A percentile compares a stretch with the other conserved stretches of the same genome.
Evolutionary conservation across 192 early-diverging fungal species (phyloP).

Genomic region (Dissophora ornata): DNA sequence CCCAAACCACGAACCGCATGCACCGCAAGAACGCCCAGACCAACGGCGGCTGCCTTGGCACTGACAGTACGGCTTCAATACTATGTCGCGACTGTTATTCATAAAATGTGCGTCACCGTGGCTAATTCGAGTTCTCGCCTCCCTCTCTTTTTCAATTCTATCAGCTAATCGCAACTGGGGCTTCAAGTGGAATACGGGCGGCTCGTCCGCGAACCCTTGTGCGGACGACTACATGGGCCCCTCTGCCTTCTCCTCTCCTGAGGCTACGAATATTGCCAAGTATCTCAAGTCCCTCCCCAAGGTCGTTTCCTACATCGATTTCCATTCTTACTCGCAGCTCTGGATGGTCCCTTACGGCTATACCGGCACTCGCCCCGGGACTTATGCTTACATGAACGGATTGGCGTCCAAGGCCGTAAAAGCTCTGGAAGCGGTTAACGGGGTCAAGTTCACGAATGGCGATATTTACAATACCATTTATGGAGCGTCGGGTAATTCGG

Average conservation of each 20-base stretch:
- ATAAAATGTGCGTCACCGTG: no score
- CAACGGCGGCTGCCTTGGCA: slow-evolving; percentile 55
- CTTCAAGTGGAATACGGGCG: slow-evolving; percentile 58
- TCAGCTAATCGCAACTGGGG: slow-evolving; percentile 65
- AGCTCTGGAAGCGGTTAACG: slow-evolving; percentile 38
- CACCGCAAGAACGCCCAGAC: slow-evolving; percentile 61
- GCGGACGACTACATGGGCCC: slow-evolving; percentile 59
- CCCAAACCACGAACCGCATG: slow-evolving; percentile 57
- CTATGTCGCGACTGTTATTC: no score
- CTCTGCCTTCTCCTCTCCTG: slow-evolving; percentile 53
- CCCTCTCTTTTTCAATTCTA: no score
- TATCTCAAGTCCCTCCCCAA: slow-evolving; percentile 55
- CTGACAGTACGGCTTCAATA: slow-evolving; percentile 53
- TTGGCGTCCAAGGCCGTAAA: slow-evolving; percentile 26
- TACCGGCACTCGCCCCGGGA: slow-evolving; percentile 27
- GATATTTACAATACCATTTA: slow-evolving; percentile 64
- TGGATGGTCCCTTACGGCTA: slow-evolving; percentile 56
- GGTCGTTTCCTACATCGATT: slow-evolving; percentile 60
- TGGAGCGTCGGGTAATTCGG: slow-evolving; percentile 61
- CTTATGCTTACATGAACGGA: slow-evolving; percentile 40
- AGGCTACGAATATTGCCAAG: slow-evolving; percentile 56
- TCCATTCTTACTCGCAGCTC: slow-evolving; percentile 68
- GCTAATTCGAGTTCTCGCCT: no score
- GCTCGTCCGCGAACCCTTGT: slow-evolving; percentile 61
- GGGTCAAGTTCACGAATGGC: slow-evolving; percentile 54